phyloP scores from a whole-genome alignment of 495 filamentous ascomycete genomes.

The Penicillium argentinense region DNA sequence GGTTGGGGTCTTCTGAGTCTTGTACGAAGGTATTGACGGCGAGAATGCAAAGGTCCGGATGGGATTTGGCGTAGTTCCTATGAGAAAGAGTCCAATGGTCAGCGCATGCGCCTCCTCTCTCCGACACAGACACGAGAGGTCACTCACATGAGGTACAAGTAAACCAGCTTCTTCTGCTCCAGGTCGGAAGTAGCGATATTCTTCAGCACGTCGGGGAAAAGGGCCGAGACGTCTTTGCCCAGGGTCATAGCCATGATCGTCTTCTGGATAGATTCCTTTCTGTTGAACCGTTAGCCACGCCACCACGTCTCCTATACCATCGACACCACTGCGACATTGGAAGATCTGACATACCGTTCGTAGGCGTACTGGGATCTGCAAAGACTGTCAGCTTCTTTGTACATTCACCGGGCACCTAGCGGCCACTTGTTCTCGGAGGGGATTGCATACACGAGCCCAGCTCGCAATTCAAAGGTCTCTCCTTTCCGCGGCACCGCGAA shows the following conservation, averaged over 20 bases:
- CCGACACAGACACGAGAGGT: no score
- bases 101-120: conserved; percentile 9
- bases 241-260: conserved; percentile 99
- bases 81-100: conserved; percentile 4
- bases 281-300: conserved; percentile 35
- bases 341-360: conserved; percentile 62
- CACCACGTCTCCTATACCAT: conserved; percentile 5
- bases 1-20: conserved; percentile 98
- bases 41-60: conserved; percentile 97
- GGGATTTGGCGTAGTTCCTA: conserved; percentile 99
- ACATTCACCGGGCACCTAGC: conserved; percentile 5
- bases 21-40: conserved; percentile 99
- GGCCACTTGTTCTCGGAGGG: conserved; percentile 15
- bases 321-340: neutral
- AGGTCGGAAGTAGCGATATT: conserved; percentile 95
- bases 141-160: conserved; percentile 99
- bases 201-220: conserved; percentile 98
- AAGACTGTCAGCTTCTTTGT: conserved; percentile 25
- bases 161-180: conserved; percentile 99
- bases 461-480: conserved; percentile 96
- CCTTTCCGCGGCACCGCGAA: conserved; percentile 92
- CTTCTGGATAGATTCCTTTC: conserved; percentile 98
- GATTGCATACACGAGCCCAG: conserved; percentile 74
- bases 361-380: conserved; percentile 92
- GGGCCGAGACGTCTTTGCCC: conserved; percentile 95